Base-by-base conservation (phyloP, 345 rosid genomes). In the Erysimum cheiranthoides region DNA sequence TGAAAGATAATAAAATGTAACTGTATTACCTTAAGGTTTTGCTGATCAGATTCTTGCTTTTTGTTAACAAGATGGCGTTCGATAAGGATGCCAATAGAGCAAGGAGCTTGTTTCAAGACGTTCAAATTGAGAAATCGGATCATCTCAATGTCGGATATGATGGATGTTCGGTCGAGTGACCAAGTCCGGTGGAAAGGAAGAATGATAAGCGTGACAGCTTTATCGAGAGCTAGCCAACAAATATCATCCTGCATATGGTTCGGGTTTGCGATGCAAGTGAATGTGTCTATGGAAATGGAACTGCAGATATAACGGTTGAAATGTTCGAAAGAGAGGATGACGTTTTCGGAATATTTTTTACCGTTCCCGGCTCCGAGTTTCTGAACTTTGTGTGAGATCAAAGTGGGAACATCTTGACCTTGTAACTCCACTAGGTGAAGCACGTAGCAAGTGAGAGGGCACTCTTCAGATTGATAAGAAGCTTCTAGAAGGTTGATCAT, bases 101-200 rank as follows among this genome's bases (percentile, higher is more conserved):
- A 90, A 17, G 93, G 89, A 10, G 96, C 87, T 61, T 58, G 78
- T 36, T 88, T 85, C 5, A 88, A 84, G 68, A 88, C 87, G 3
- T 61, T 75, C 12, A 54, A 12, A 5, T 88, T 90, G 5, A 88
- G 70, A 18, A 58, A 49, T 21, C 87, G 56, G 25, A 79, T 58
- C 45, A 9, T 49, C 28, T 68, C 69, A 45, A 54, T 68, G 16
- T 86, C 88, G 0, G 87, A 61, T 8, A 78, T 57, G 0, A 84
- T 7, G 10, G 68, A 32, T 27, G 79, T 64, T 57, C 78, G 80
- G 50, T 83, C 83, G 1, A 73, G 62, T 7, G 81, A 76, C 93
- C 93, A 86, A 43, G 63, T 90, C 3, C 81, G 39, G 53, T 88
- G 93, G 50, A 88, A 86, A n/a, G 93, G 96, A 34, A 86, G 84